Percentiles rank a stretch among this genome's conserved stretches.
Conservation (phyloP, 352 stramenopile genomes). For the Phytophthora crassamura region DNA sequence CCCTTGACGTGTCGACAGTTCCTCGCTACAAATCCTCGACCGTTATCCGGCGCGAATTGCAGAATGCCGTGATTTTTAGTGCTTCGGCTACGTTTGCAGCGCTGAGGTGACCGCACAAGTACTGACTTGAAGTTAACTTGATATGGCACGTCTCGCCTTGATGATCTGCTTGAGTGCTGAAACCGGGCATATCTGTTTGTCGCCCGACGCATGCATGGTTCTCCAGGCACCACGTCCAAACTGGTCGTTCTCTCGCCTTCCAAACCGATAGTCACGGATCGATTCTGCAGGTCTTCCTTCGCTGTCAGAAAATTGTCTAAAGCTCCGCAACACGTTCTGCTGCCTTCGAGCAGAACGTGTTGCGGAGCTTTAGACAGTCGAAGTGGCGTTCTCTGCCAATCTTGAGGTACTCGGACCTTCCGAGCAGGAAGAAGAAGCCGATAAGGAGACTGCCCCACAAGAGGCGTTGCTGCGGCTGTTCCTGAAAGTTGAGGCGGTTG, state of each 20-base stretch:
- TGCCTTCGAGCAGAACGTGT: slow-evolving; percentile 23
- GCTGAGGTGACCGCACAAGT: slow-evolving; percentile 3
- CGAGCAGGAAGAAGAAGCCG: slow-evolving; percentile 36
- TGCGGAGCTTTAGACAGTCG: slow-evolving; percentile 19
- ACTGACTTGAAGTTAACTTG: not conserved
- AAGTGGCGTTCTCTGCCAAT: not conserved
- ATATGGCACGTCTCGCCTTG: not conserved
- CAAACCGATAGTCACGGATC: not conserved
- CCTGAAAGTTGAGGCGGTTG: not conserved
- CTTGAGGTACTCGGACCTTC: slow-evolving; percentile 23
- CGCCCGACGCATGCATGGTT: slow-evolving; percentile 17
- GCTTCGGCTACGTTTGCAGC: not conserved
- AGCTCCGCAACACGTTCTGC: too few species aligned
- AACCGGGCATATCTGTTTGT: slow-evolving; percentile 22
- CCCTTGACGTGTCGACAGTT: too few species aligned
- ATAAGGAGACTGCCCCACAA: slow-evolving; percentile 34
- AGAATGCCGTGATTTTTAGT: too few species aligned
- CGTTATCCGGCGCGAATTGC: too few species aligned
- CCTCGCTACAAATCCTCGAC: too few species aligned
- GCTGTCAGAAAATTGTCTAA: too few species aligned
- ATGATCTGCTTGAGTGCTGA: not conserved
- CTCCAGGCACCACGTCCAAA: slow-evolving; percentile 24
- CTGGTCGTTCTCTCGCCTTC: slow-evolving; percentile 32
- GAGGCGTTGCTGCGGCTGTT: slow-evolving; percentile 16
- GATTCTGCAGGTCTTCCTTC: not conserved